Base-by-base conservation (phyloP, 2,329 filamentous ascomycete genomes). In the Ustulina deusta region DNA sequence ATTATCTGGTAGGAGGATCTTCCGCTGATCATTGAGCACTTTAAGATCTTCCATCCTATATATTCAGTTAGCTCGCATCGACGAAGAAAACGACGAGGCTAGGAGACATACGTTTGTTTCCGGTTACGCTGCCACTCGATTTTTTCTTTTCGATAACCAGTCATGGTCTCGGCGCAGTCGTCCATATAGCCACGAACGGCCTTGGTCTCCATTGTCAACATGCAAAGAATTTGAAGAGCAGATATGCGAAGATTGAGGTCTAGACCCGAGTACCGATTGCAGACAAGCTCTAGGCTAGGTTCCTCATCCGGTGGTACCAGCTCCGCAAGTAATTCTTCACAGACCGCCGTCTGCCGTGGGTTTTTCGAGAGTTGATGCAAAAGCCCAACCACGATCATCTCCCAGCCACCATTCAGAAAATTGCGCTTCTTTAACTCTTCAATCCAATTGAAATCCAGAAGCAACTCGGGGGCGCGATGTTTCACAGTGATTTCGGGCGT, bases 161-260 rank as follows among this genome's bases (percentile, higher is more conserved):
- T 99, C 94, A 98, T 97, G 61, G 93, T 92, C 76, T 95, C 93
- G 71, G 92, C 93, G 81, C 94, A 97, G 70, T 95, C 91, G 73
- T 97, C 93, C 84, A 99, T 91, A 77, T 97, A 97, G 17, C 89
- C 90, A 61, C 95, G 90, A 72, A 98, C 88, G 1, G 92, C 90
- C 77, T 93, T 94, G 0, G 96, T 97, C 75, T 94, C 91, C 63
- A 94, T 86, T 1, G 93, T 94, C 68, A 98, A 84, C 83, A 95
- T 90, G 78, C 93, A 93, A 63, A 97, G 88, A 40, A 97, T 91
- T 77, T 97, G 92, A 52, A 99, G 84, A 25, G 91, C 91, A 71
- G 90, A 87, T 44, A 95, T 88, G 15, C 95, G 92, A 60, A 91
- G 83, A 77, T 98, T 97, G 73, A 97, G 85, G 77, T 97, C 90